Base-by-base conservation (phyloP, 1,139 yeast species). In the Pneumocystis murina region DNA sequence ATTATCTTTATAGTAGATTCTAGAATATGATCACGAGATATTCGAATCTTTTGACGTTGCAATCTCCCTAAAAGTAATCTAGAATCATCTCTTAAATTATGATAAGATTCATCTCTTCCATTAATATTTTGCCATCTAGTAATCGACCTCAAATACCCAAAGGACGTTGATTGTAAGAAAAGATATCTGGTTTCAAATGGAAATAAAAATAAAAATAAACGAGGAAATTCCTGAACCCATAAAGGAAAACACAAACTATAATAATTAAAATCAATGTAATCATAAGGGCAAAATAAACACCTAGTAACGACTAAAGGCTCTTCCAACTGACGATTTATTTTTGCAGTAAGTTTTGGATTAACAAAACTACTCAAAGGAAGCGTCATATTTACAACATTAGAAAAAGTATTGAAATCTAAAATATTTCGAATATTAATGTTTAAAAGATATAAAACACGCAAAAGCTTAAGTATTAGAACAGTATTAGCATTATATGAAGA, bases 121-220 rank as follows among this genome's bases (percentile, higher is more conserved):
- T 58, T 61, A 4, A 76, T 78, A 0, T 83, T 77, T 70, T 84
- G 88, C 96, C 96, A 89, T 63, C 84, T 80, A 67, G 85, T 86
- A 67, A 92, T 86, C 62, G 88, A 77, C 66, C 97, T 79, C 0
- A 95, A 88, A 72, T 87, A 86, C 0, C 97, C 97, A 77, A 88
- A 91, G 0, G 97, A 90, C 0, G 96, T 88, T 4, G 92, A 85
- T 69, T 87, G 94, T 65, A 92, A 75, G 71, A 88, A 90, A 68
- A 84, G 82, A 60, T 87, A 78, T 66, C 97, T 79, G 0, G 94
- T 83, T 66, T 86, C 95, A 64, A 91, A 77, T 0, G 97, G 97
- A 71, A 88, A 89, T 62, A 92, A 73, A 70, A 91, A 92, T 12
- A 96, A 89, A 70, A 80, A 90, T 35, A 82, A 79, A 63, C 85